These are phyloP conservation scores for Coprinopsis strossmayeri DNA, from an alignment of 768 basidiomycete genomes.

Conservation along the genomic window DNA sequence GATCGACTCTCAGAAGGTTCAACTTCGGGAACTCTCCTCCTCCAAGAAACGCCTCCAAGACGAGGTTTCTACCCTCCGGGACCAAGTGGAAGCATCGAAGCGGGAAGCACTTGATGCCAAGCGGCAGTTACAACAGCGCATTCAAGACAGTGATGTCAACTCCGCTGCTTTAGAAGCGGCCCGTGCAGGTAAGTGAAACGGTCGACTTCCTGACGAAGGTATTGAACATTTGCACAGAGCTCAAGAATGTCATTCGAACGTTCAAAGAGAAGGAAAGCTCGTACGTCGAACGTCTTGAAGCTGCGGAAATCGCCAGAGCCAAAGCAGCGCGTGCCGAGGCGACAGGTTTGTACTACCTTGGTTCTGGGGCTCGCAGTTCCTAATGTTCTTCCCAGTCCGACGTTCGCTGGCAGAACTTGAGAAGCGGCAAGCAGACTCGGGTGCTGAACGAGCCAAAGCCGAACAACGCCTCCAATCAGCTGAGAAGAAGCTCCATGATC, in stretches of 20 bases:
- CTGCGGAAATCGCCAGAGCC: constrained; percentile 60
- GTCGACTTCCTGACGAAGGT: neutral
- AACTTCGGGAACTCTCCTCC: constrained; percentile 51
- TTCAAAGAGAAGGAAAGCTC: constrained; percentile 59
- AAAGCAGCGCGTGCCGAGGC: constrained; percentile 61
- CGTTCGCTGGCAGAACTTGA: constrained; percentile 58
- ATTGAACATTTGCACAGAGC: too few relatives aligned
- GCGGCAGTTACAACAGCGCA: constrained; percentile 48
- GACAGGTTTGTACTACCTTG: constrained; percentile 35
- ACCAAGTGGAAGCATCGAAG: constrained; percentile 52
- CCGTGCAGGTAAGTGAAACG: constrained; percentile 34
- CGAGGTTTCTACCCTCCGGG: constrained; percentile 46
- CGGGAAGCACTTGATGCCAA: constrained; percentile 52
- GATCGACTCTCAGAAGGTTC: constrained; percentile 56
- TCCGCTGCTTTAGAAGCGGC: constrained; percentile 53
- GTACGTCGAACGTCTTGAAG: constrained; percentile 56
- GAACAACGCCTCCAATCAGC: constrained; percentile 43
- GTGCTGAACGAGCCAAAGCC: constrained; percentile 44
- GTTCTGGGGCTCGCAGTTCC: constrained; percentile 7
- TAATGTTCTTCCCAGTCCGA: constrained; percentile 34
- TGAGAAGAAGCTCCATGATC: constrained; percentile 48
- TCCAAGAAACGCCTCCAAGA: constrained; percentile 52
- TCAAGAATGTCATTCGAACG: constrained; percentile 56
- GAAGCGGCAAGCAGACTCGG: constrained; percentile 44
- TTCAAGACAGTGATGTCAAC: constrained; percentile 60